Evolutionary conservation across 2,329 filamentous ascomycete genomes (phyloP).

Genomic region (Onygena corvina): DNA sequence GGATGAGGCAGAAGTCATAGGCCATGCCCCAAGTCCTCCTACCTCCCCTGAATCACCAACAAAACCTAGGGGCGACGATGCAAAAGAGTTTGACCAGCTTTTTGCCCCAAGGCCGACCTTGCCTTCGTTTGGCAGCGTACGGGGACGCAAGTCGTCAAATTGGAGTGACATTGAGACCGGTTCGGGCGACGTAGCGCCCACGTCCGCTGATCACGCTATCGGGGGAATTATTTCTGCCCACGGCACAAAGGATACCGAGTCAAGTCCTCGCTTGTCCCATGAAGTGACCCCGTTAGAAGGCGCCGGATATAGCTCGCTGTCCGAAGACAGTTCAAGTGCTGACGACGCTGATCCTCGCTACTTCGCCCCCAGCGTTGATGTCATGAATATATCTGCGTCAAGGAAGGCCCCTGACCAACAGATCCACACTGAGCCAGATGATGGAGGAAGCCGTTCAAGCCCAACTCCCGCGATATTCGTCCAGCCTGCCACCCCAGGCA

Average conservation of each 20-base stretch:
- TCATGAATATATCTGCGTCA: slow-evolving; percentile 9
- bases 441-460: not conserved
- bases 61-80: slow-evolving; percentile 16
- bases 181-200: slow-evolving; percentile 21
- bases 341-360: slow-evolving; percentile 19
- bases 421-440: slow-evolving; percentile 17
- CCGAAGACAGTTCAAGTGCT: slow-evolving; percentile 34
- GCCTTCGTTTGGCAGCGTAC: slow-evolving; percentile 53
- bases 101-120: slow-evolving; percentile 48
- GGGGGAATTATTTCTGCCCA: slow-evolving; percentile 40
- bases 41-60: slow-evolving; percentile 30
- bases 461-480: slow-evolving; percentile 34
- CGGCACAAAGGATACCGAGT: slow-evolving; percentile 25
- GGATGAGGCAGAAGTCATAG: slow-evolving; percentile 42
- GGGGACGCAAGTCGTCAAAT: slow-evolving; percentile 30
- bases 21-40: slow-evolving; percentile 32
- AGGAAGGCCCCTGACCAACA: slow-evolving; percentile 2
- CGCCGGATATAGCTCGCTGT: slow-evolving; percentile 52
- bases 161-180: slow-evolving; percentile 7
- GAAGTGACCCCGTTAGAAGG: slow-evolving; percentile 59
- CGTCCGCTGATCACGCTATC: slow-evolving; percentile 43
- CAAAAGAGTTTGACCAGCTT: slow-evolving; percentile 44
- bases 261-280: slow-evolving; percentile 55
- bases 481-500: slow-evolving; percentile 37
- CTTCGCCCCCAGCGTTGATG: not conserved